Evolutionary conservation across 129 eudicot species (phyloP).

Genomic region (Tanacetum coccineum): DNA sequence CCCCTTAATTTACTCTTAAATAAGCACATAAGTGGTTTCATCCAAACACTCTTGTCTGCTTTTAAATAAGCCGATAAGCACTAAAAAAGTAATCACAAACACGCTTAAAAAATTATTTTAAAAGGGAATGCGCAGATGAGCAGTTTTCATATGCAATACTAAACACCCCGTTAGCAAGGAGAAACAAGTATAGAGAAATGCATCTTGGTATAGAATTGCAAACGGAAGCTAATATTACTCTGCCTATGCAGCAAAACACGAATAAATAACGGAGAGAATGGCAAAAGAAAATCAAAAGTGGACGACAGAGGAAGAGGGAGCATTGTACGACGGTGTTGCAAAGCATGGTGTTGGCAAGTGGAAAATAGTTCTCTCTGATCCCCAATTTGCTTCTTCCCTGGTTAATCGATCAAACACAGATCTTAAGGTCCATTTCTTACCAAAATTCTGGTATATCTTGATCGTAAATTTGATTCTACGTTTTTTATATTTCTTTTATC

Average conservation of each 20-base stretch:
- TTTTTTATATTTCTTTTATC: too few species aligned
- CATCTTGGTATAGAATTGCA: background rate
- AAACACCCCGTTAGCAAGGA: too few species aligned
- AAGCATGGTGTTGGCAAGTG: background rate
- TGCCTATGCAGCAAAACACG: background rate
- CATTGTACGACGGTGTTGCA: background rate
- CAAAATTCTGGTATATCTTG: background rate
- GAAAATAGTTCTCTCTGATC: background rate
- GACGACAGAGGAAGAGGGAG: background rate
- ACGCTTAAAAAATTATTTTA: too few species aligned
- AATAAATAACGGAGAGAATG: background rate
- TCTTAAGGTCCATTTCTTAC: background rate
- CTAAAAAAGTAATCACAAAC: too few species aligned
- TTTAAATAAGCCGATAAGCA: too few species aligned
- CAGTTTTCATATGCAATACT: too few species aligned
- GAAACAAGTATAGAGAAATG: too few species aligned
- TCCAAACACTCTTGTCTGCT: too few species aligned
- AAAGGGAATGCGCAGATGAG: too few species aligned
- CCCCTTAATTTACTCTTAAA: too few species aligned
- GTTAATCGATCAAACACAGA: background rate
- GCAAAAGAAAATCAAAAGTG: background rate
- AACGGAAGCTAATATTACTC: background rate
- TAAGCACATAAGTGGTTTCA: too few species aligned
- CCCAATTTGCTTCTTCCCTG: background rate
- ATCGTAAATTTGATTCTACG: background rate